Evolutionary conservation across 176 grass and related monocot genomes (phyloP), one percentile per base, ranked within the genome.

Genomic region (Aegilops longissima): DNA sequence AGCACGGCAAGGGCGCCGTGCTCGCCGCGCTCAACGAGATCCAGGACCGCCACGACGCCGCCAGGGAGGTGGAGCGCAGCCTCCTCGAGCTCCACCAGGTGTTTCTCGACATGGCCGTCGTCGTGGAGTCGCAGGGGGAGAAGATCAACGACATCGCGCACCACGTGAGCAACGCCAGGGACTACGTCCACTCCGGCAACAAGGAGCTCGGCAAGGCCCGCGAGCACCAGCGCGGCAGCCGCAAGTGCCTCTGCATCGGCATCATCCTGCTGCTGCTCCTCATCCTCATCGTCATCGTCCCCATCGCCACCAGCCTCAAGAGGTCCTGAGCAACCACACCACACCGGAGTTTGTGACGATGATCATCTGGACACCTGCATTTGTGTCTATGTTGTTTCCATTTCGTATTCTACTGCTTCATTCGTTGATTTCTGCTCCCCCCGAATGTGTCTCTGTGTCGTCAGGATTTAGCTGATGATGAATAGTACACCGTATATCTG

Each of bases 1-100:
- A 93, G 88, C 94, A 94, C 38, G 94, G 93, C 71, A 89, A 95
- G 74, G 89, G 94, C 66, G 94, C 83, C 5, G 94, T 96, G 66
- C 75, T 96, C 66, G 94, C 83, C 49, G 83, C 92, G 35, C 85
- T 99, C 54, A 66, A 93, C 76, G 97, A 99, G 87, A 99, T 99
- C 66, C 97, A 97, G 88, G 92, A 85, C 23, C 90, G 92, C 51
- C 87, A 94, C 44, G 95, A 91, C 88, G 86, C 88, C 4, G 95
- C 92, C 20, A 30, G 88, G 73, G 95, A 97, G 88, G 86, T 97
- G 51, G 95, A 97, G 81, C 80, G 78, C 76, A 97, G 86, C 86
- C 86, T 97, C 86, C 89, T 97, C 29, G 95, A 97, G 90, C 92
- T 97, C 73, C 95, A 97, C 84, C 92, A 94, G 92, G 92, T 97